Evolutionary conservation across 208 protist species (phyloP), one percentile per base, ranked within the genome.

Genomic region (Herpetomonas samuelpessoai): DNA sequence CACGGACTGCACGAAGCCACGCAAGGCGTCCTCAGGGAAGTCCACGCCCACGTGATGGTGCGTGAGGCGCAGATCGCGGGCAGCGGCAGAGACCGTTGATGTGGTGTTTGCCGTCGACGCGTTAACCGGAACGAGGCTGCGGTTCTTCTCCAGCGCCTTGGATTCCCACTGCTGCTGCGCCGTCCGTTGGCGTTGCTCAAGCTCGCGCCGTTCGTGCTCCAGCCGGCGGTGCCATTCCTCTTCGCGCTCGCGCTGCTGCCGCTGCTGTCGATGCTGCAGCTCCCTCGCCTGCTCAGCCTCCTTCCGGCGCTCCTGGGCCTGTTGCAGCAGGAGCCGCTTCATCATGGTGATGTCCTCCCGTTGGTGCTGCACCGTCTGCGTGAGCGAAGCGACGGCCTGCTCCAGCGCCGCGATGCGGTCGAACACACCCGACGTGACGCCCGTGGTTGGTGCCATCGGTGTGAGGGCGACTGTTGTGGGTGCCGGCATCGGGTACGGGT

Each of bases 331-430:
- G 58, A 92, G 66, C n/a, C 78, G 71, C 65, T 91, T 92, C 39
- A 95, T 87, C 77, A 91, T 81, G 19, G 80, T 79, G 31, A 95
- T 50, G 70, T 95, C 89, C 29, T 95, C 81, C 26, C 86, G 81
- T 62, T 95, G 89, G 69, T 88, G 76, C 46, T 86, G 76, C 59
- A 95, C 68, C 2, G 76, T 76, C 62, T 84, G 81, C 26, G 83
- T 86, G 9, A 95, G 76, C 14, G 81, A 82, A 2, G 85, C 81
- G 10, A 95, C 81, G 4, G 80, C 74, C 48, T 81, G 76, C 62
- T 95, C 89, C 28, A 95, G 60, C 12, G 74, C 54, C 27, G 66
- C 64, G 16, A 95, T 56, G 1, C 89, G 81, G 19, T 74, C 76
- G 16, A 78, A 66, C 66, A 77, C 72, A 21, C 46, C 19, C 35